Percentiles rank a stretch among this genome's conserved stretches.
Evolutionary conservation across 805 yeast species (phyloP).

Genomic region (Saccharomyces eubayanus): DNA sequence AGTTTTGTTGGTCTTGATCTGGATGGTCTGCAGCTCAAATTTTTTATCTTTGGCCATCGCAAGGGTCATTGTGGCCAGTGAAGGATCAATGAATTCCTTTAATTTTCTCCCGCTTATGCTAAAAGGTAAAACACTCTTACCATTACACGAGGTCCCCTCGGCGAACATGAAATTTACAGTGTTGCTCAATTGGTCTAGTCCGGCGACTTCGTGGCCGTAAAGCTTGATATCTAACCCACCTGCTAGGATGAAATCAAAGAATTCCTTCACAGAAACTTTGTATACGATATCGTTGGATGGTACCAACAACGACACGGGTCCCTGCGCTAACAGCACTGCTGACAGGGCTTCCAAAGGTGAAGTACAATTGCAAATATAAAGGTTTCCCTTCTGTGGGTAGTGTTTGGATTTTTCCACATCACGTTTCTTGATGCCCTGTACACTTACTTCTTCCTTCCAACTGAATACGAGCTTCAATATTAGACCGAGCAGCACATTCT

Average conservation of each 20-base stretch:
- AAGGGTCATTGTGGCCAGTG: not conserved
- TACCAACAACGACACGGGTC: conserved; percentile 14
- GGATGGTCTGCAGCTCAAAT: conserved; percentile 16
- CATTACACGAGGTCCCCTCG: conserved; percentile 85
- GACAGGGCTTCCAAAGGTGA: conserved; percentile 41
- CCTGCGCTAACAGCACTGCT: conserved; percentile 25
- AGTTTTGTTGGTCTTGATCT: conserved; percentile 26
- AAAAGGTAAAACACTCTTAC: conserved; percentile 63
- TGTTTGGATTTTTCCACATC: conserved; percentile 15
- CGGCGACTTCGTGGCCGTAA: conserved; percentile 10
- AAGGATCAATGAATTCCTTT: conserved; percentile 11
- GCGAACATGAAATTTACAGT: conserved; percentile 49
- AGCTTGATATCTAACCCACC: conserved; percentile 17
- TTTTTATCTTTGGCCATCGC: not conserved
- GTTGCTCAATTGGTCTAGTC: conserved; percentile 23
- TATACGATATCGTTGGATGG: conserved; percentile 13
- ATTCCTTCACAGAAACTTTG: conserved; percentile 11
- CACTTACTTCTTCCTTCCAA: conserved; percentile 30
- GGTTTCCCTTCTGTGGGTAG: conserved; percentile 33
- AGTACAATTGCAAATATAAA: conserved; percentile 42
- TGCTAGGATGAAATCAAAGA: conserved; percentile 15
- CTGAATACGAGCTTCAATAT: conserved; percentile 31
- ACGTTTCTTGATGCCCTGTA: conserved; percentile 39
- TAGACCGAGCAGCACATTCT: conserved; percentile 11
- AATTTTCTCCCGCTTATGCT: conserved; percentile 23